Base-by-base conservation (phyloP, 306 rosid genomes). In the Cicer judaicum region DNA sequence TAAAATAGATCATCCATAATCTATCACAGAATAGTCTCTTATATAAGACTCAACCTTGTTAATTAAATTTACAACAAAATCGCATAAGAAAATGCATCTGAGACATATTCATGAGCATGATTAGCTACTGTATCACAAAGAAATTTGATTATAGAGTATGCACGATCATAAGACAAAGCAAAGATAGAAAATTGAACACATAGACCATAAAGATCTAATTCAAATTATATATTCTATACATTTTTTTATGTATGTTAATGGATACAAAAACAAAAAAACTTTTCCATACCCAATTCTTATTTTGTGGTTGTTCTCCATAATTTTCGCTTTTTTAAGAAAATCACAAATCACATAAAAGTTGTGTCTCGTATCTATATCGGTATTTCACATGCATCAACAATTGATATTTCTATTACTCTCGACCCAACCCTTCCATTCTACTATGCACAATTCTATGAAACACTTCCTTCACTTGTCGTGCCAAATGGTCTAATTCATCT, bases 381-480 rank as follows among this genome's bases (percentile, higher is more conserved):
- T 21, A 2, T 21, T 21, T 21, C 24, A 1, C 24, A 21, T 21
- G 24, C 62, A 63, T 36, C 68, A 73, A 54, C 13, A 79, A 73
- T 40, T 43, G 64, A 55, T 6, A 10, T 1, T 64, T 63, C 14
- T 8, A 15, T 64, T 42, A 76, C 15, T n/a, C 24, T 72, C 86
- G 83, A 21, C 86, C 21, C 0, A 89, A 86, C 75, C 97, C 98
- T 36, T 93, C 97, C 0, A 87, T 89, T 47, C 96, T 70, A 85
- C 90, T 75, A 2, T 91, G 83, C 46, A 93, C 96, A 69, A 93
- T 86, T 54, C 88, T 81, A 55, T 84, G 98, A 53, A 93, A 93
- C 10, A 88, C 94, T 48, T 91, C 94, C 49, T 96, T 89, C n/a
- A 93, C 92, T 82, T 89, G 97, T 52, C 85, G 81, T 18, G 89